Conservation (phyloP, 352 stramenopile genomes). For the Chrysophaeum taylorii region DNA sequence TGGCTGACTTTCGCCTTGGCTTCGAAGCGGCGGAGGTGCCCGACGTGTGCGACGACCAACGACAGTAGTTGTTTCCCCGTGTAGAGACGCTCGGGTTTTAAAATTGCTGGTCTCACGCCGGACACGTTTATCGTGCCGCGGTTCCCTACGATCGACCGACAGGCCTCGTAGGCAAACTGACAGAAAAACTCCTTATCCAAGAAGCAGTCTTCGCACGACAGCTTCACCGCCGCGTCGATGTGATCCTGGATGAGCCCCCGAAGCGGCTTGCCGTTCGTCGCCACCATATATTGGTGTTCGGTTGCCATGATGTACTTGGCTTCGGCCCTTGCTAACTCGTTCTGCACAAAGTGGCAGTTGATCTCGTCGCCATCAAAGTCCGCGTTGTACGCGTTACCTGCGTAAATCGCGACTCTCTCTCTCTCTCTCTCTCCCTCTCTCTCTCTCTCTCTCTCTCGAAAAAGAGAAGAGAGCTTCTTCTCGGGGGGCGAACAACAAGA, state of each 20-base stretch:
- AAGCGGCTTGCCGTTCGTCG: constrained; percentile 92
- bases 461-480: too few relatives aligned
- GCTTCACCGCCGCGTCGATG: constrained; percentile 95
- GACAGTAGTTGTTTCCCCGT: constrained; percentile 93
- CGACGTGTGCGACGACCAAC: neutral
- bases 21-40: constrained; percentile 39
- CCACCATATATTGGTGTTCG: constrained; percentile 94
- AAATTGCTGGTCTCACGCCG: constrained; percentile 80
- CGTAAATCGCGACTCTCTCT: constrained; percentile 55
- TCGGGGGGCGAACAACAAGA: constrained; percentile 1
- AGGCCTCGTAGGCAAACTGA: neutral
- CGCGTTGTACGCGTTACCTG: constrained; percentile 99
- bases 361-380: constrained; percentile 99
- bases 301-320: constrained; percentile 93
- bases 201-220: constrained; percentile 92
- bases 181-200: constrained; percentile 74
- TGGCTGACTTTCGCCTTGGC: constrained; percentile 79
- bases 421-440: too few relatives aligned
- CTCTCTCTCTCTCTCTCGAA: too few relatives aligned
- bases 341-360: constrained; percentile 99
- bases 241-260: constrained; percentile 99
- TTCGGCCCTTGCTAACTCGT: constrained; percentile 90
- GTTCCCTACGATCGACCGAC: neutral
- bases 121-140: neutral
- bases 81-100: constrained; percentile 91